A percentile compares a stretch with the other conserved stretches of the same genome.
phyloP scores from a whole-genome alignment of 257 asterid species.

The Jacaranda mimosifolia region DNA sequence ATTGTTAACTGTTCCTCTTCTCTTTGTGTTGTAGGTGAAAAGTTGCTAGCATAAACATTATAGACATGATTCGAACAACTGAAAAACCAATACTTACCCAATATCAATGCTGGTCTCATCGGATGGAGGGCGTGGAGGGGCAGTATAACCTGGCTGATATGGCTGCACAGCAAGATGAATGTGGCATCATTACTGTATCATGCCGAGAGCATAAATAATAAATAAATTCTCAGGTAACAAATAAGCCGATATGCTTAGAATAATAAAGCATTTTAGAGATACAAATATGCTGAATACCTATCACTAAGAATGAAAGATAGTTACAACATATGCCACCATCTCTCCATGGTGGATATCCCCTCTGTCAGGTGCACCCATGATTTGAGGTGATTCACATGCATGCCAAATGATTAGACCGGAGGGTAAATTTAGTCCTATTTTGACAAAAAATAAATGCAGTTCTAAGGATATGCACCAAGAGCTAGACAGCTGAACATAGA shows the following conservation, averaged over 20 bases:
- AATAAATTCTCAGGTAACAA: background rate
- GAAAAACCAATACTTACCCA: slow-evolving; percentile 61
- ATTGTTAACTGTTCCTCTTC: no score
- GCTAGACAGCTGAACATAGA: no score
- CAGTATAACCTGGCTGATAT: slow-evolving; percentile 90
- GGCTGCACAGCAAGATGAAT: slow-evolving; percentile 57
- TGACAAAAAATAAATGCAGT: no score
- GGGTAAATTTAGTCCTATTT: no score
- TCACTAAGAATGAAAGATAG: no score
- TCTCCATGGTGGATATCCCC: no score
- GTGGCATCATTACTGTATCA: slow-evolving; percentile 25
- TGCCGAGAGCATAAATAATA: background rate
- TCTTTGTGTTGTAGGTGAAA: background rate
- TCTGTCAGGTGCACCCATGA: no score
- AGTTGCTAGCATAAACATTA: no score
- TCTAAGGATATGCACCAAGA: no score
- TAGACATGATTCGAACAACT: slow-evolving; percentile 9
- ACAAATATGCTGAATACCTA: background rate
- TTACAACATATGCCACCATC: no score
- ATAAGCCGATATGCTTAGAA: background rate
- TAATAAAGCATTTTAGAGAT: background rate
- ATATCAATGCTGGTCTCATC: slow-evolving; percentile 85
- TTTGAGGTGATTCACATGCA: no score
- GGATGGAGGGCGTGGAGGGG: slow-evolving; percentile 77
- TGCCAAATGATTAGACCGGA: no score